Percentiles rank a stretch among this genome's conserved stretches.
phyloP scores from a whole-genome alignment of 2,329 filamentous ascomycete species.

The Ambrosiella cleistominuta region DNA sequence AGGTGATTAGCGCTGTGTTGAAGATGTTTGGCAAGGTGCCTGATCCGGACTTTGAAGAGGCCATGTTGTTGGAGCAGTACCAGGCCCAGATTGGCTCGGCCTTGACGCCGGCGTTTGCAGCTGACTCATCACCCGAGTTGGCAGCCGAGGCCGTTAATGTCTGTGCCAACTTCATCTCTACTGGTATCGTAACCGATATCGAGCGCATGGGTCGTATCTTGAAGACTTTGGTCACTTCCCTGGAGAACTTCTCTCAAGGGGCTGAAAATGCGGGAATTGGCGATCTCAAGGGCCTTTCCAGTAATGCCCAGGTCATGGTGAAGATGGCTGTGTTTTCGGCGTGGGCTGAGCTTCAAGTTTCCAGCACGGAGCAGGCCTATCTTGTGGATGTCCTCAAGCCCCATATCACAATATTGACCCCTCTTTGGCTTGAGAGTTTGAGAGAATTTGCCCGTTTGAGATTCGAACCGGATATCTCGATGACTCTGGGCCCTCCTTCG shows the following conservation, averaged over 20 bases:
- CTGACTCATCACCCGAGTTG: constrained; percentile 86
- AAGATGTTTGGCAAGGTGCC: constrained; percentile 93
- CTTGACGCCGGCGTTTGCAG: constrained; percentile 85
- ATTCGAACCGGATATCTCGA: constrained; percentile 95
- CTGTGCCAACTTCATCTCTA: constrained; percentile 93
- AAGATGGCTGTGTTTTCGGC: constrained; percentile 94
- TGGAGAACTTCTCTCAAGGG: constrained; percentile 70
- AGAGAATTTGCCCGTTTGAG: constrained; percentile 82
- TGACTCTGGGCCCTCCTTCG: constrained; percentile 64
- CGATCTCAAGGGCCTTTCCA: constrained; percentile 78
- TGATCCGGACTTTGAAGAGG: constrained; percentile 95
- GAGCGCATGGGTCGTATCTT: constrained; percentile 98
- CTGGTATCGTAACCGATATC: constrained; percentile 90
- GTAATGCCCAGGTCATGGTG: constrained; percentile 95
- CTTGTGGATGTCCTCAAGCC: constrained; percentile 75
- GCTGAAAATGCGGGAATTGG: constrained; percentile 52
- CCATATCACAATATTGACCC: constrained; percentile 76
- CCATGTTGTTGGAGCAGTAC: constrained; percentile 89
- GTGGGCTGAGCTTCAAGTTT: constrained; percentile 93
- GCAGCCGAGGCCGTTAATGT: constrained; percentile 94
- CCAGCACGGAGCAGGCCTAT: constrained; percentile 81
- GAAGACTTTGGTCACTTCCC: constrained; percentile 73
- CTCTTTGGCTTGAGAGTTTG: constrained; percentile 82
- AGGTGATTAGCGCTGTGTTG: constrained; percentile 82
- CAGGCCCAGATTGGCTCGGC: constrained; percentile 97